These are phyloP conservation scores for Pseudonitzschia delicatissima DNA, from an alignment of 108 stramenopile genomes.

Conservation along the genomic window DNA sequence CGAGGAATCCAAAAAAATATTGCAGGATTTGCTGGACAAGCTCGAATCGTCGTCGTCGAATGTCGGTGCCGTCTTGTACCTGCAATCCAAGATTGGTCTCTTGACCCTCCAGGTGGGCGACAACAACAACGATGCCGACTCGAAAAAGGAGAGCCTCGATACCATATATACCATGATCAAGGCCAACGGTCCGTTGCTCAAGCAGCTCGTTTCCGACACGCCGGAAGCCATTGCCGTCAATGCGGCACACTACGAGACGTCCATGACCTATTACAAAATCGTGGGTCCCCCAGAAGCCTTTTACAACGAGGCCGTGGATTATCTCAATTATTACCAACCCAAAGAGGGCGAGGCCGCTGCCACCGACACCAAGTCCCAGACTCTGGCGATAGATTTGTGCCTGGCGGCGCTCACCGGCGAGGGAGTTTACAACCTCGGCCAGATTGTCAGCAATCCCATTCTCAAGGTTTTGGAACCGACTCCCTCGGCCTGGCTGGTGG, in stretches of 20 bases:
- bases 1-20: conserved; percentile 13
- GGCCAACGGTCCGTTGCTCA: conserved; percentile 46
- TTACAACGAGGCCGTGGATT: conserved; percentile 87
- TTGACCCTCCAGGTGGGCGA: conserved; percentile 36
- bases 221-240: conserved; percentile 78
- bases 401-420: conserved; percentile 96
- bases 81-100: conserved; percentile 66
- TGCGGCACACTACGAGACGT: conserved; percentile 85
- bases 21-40: conserved; percentile 34
- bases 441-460: conserved; percentile 90
- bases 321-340: conserved; percentile 69
- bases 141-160: conserved; percentile 41
- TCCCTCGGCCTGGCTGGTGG: conserved; percentile 79
- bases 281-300: conserved; percentile 95
- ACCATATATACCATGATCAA: conserved; percentile 52
- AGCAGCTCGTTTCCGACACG: conserved; percentile 53
- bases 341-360: conserved; percentile 27
- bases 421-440: conserved; percentile 96
- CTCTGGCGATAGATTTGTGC: conserved; percentile 87
- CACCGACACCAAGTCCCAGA: conserved; percentile 26
- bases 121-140: neutral
- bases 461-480: conserved; percentile 62
- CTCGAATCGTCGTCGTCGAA: conserved; percentile 30
- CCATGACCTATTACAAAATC: conserved; percentile 89
- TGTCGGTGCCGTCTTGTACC: conserved; percentile 59